A percentile compares a stretch with the other conserved stretches of the same genome.
These are phyloP conservation scores for Gaultheria prostrata DNA, from an alignment of 148 eudicot genomes.

Conservation along the genomic window DNA sequence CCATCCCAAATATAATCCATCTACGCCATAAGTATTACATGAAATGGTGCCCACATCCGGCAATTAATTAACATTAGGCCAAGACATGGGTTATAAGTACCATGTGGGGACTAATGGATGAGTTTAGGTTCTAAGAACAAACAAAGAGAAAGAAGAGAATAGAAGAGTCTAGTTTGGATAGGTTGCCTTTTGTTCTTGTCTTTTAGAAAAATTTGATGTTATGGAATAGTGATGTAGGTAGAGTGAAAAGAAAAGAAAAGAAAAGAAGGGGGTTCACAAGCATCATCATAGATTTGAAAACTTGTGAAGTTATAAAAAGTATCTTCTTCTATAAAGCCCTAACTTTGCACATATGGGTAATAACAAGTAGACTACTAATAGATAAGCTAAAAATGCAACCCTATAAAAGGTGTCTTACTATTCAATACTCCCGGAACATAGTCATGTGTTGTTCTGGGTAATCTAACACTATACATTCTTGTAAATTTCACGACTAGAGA, in stretches of 20 bases:
- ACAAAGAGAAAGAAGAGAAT: conserved; percentile 14
- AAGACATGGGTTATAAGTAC: conserved; percentile 1
- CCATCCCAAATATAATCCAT: no score
- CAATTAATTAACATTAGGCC: conserved; percentile 10
- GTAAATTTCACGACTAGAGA: no score
- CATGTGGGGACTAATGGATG: conserved; percentile 19
- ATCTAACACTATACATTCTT: no score
- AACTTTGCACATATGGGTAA: conserved; percentile 2
- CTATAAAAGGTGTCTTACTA: background rate
- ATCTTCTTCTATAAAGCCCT: background rate
- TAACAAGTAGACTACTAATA: no score
- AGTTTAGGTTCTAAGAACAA: conserved; percentile 4
- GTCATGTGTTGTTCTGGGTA: no score
- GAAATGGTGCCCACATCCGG: background rate
- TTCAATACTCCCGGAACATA: no score
- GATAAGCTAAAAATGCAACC: background rate
- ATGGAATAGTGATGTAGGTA: background rate
- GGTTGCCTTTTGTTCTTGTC: conserved; percentile 26
- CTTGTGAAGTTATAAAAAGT: conserved; percentile 13
- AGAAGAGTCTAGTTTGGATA: conserved; percentile 21
- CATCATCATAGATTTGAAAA: conserved; percentile 20
- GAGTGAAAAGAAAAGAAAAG: background rate
- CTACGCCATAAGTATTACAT: background rate
- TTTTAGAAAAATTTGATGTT: conserved; percentile 20
- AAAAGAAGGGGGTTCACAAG: background rate